Conservation (phyloP, 2,329 filamentous ascomycete species). For the Pseudogymnoascus sp. region DNA sequence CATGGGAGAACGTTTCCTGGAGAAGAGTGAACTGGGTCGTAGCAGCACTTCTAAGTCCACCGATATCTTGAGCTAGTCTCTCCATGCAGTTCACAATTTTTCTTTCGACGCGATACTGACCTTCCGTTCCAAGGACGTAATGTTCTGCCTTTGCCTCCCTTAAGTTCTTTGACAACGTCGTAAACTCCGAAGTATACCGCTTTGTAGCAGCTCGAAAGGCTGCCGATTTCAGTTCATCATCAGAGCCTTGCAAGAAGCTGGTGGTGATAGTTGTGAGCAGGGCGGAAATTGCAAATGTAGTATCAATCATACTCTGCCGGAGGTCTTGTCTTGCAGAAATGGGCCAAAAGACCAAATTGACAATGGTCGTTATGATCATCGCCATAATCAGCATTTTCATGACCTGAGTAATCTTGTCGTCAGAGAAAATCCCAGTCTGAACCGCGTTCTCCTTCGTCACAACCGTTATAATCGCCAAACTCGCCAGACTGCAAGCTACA, state of each 20-base stretch:
- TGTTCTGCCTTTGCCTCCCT: slow-evolving; percentile 86
- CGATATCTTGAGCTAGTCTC: slow-evolving; percentile 77
- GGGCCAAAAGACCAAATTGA: slow-evolving; percentile 72
- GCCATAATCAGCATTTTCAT: slow-evolving; percentile 79
- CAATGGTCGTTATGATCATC: slow-evolving; percentile 60
- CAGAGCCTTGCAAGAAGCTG: slow-evolving; percentile 75
- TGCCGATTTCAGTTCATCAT: slow-evolving; percentile 64
- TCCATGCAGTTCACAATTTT: slow-evolving; percentile 78
- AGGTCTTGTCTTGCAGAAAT: slow-evolving; percentile 68
- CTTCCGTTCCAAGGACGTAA: slow-evolving; percentile 71
- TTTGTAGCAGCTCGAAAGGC: slow-evolving; percentile 56
- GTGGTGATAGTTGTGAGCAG: slow-evolving; percentile 76
- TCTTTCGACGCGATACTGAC: slow-evolving; percentile 70
- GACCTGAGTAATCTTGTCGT: slow-evolving; percentile 73
- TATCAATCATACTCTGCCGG: slow-evolving; percentile 64
- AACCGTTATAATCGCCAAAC: slow-evolving; percentile 81
- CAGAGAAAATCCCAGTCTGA: slow-evolving; percentile 72
- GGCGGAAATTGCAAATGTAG: slow-evolving; percentile 68
- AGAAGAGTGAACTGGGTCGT: slow-evolving; percentile 81
- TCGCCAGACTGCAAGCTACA: slow-evolving; percentile 76
- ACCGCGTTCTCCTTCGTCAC: slow-evolving; percentile 87
- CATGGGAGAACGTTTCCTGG: slow-evolving; percentile 45
- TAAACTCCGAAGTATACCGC: slow-evolving; percentile 60
- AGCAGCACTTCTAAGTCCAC: slow-evolving; percentile 82
- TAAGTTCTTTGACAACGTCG: slow-evolving; percentile 66